phyloP scores from a whole-genome alignment of 352 stramenopile species.

The Phytopythium delawarense region DNA sequence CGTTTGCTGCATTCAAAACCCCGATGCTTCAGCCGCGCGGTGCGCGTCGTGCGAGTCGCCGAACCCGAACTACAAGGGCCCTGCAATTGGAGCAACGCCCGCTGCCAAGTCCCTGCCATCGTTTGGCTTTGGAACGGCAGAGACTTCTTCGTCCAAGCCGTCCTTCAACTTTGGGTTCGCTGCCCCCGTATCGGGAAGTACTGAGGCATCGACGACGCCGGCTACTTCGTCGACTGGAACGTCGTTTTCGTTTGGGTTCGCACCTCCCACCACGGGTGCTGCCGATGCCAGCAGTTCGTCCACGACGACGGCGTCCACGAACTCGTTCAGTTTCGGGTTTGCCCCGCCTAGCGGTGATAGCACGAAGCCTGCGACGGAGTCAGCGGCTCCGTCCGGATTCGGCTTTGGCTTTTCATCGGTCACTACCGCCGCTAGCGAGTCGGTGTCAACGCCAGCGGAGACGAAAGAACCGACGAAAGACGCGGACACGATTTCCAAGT shows the following conservation, averaged over 20 bases:
- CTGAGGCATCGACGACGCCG: not conserved
- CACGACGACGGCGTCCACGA: not conserved
- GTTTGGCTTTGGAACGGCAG: not conserved
- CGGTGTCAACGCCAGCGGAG: not conserved
- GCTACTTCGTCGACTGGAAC: not conserved
- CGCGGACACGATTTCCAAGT: not conserved
- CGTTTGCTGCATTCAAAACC: constrained; percentile 21
- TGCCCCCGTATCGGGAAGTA: not conserved
- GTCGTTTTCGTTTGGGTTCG: not conserved
- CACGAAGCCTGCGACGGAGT: not conserved
- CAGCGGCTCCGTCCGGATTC: not conserved
- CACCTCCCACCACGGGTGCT: not conserved
- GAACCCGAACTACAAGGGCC: constrained; percentile 21
- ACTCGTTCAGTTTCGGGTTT: not conserved
- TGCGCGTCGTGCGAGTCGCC: constrained; percentile 28
- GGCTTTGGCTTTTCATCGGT: not conserved
- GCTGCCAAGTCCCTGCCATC: not conserved
- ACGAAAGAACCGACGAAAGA: not conserved
- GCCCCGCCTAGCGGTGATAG: not conserved
- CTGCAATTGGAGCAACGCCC: not conserved
- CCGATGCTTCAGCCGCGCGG: constrained; percentile 9
- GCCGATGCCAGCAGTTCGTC: not conserved
- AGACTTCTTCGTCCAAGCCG: not conserved
- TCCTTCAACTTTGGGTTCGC: not conserved
- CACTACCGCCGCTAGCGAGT: not conserved